Conservation (phyloP, 495 filamentous ascomycete species). For the Penicillium coffeae region DNA sequence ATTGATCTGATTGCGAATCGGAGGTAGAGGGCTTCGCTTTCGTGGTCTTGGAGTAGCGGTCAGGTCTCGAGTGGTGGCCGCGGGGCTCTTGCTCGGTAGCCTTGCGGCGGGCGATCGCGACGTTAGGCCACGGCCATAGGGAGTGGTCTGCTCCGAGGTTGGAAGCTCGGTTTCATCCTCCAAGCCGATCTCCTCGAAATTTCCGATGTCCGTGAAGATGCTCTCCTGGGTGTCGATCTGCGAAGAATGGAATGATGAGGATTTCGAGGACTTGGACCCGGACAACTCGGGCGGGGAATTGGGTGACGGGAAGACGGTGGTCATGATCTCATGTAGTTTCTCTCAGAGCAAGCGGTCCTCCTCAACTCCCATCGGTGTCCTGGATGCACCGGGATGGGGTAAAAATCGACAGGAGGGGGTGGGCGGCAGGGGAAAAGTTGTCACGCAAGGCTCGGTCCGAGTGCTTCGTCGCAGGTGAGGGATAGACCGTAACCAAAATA, state of each 20-base stretch:
- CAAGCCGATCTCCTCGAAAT: conserved; percentile 94
- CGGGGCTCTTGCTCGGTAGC: conserved; percentile 29
- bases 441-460: conserved; percentile 19
- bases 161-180: conserved; percentile 56
- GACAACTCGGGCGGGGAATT: conserved; percentile 81
- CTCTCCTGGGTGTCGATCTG: conserved; percentile 61
- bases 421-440: conserved; percentile 18
- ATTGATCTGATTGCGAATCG: conserved; percentile 28
- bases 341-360: conserved; percentile 11
- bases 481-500: conserved; percentile 16
- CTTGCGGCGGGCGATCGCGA: conserved; percentile 32
- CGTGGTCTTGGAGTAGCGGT: conserved; percentile 38
- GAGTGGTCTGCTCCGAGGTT: conserved; percentile 24
- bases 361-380: conserved; percentile 6
- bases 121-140: conserved; percentile 30
- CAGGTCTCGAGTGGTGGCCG: conserved; percentile 40
- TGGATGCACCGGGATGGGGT: conserved; percentile 5
- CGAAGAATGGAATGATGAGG: conserved; percentile 81
- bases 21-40: conserved; percentile 40
- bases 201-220: conserved; percentile 62
- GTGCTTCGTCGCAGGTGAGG: conserved; percentile 5
- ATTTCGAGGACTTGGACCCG: conserved; percentile 83
- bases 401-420: conserved; percentile 11
- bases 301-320: conserved; percentile 55
- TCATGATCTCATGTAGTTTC: conserved; percentile 52